Evolutionary conservation across 2,329 filamentous ascomycete species (phyloP).

Genomic region (Apiospora marii): DNA sequence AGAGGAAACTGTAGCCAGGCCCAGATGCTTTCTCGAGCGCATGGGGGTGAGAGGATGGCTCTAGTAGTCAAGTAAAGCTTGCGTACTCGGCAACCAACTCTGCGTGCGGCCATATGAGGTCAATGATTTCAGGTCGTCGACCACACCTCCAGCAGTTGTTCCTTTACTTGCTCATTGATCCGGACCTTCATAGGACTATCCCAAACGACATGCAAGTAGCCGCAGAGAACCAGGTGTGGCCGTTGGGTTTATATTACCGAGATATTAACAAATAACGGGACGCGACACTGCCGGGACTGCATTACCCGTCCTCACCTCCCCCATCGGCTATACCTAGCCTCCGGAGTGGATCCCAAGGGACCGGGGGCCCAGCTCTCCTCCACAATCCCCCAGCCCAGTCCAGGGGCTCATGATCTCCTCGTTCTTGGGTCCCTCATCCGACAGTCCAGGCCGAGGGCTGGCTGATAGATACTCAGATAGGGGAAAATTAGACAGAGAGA

Average conservation of each 20-base stretch:
- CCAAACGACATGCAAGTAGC: not conserved
- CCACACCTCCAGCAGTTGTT: not conserved
- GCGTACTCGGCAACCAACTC: not conserved
- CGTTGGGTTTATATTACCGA: not conserved
- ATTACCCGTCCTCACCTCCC: not conserved
- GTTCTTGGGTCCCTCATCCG: not conserved
- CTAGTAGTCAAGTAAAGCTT: not conserved
- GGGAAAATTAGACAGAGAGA: not conserved
- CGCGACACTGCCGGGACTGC: not conserved
- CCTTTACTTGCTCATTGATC: not conserved
- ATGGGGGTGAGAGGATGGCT: not conserved
- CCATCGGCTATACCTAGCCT: not conserved
- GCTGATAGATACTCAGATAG: not conserved
- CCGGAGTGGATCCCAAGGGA: not conserved
- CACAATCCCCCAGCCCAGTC: not conserved
- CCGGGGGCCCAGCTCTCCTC: not conserved
- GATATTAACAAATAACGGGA: not conserved
- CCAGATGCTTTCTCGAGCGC: not conserved
- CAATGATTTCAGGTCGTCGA: not conserved
- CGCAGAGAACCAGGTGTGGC: not conserved
- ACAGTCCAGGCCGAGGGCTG: not conserved
- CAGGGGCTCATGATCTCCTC: not conserved
- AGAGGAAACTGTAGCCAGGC: not conserved
- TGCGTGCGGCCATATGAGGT: not conserved
- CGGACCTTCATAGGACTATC: not conserved